phyloP scores from a whole-genome alignment of 768 basidiomycete genomes.

The Tricholoma bakamatsutake region DNA sequence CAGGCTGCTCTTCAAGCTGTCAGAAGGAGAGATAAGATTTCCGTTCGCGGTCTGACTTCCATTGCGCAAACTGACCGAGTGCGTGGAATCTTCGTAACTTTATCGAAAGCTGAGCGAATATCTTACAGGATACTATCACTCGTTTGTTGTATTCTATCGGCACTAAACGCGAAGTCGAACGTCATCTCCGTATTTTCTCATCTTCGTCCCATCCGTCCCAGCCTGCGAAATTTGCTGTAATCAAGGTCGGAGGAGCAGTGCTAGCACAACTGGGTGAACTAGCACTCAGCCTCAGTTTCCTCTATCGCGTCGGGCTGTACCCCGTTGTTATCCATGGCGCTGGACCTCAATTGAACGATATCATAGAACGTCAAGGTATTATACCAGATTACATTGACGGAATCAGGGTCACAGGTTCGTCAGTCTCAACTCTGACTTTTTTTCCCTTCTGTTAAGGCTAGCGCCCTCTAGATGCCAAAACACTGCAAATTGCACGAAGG shows the following conservation, averaged over 20 bases:
- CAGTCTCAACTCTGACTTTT: slow-evolving; percentile 3
- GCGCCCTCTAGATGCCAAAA: slow-evolving; percentile 69
- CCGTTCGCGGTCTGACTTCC: slow-evolving; percentile 46
- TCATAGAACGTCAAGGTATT: slow-evolving; percentile 89
- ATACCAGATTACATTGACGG: slow-evolving; percentile 97
- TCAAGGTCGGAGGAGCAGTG: slow-evolving; percentile 97
- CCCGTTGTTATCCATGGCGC: slow-evolving; percentile 96
- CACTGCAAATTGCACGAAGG: slow-evolving; percentile 87
- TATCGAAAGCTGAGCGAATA: neutral
- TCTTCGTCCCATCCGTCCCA: slow-evolving; percentile 86
- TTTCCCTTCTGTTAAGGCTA: neutral
- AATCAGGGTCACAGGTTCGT: slow-evolving; percentile 89
- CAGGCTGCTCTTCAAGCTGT: slow-evolving; percentile 39
- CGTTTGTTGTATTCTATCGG: slow-evolving; percentile 95
- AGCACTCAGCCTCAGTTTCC: slow-evolving; percentile 90
- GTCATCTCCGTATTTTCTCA: slow-evolving; percentile 96
- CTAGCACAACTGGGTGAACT: slow-evolving; percentile 90
- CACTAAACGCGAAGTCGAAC: slow-evolving; percentile 94
- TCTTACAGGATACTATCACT: slow-evolving; percentile 86
- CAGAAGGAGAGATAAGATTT: slow-evolving; percentile 28
- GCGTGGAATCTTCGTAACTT: slow-evolving; percentile 18
- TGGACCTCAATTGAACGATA: slow-evolving; percentile 91
- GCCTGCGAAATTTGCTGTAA: slow-evolving; percentile 93
- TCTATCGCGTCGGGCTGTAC: slow-evolving; percentile 96
- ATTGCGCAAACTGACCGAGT: slow-evolving; percentile 74